Evolutionary conservation across 495 filamentous ascomycete species (phyloP).

Genomic region (Tetracladium marchalianum): DNA sequence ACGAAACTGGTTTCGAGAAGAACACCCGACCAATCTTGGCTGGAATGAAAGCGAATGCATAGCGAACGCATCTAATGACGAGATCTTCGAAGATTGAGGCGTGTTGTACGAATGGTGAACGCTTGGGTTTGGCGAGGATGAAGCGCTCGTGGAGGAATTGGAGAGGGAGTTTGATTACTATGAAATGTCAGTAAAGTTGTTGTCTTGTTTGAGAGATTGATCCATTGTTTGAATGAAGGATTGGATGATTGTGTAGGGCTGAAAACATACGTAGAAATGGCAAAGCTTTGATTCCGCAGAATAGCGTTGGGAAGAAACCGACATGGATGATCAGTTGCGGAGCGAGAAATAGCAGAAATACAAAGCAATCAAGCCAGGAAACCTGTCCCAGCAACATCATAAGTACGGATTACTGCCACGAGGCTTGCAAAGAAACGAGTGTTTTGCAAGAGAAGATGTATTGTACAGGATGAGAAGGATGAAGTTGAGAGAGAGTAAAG

Average conservation of each 20-base stretch:
- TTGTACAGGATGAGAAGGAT: background rate
- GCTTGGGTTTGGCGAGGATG: constrained; percentile 30
- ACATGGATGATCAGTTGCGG: constrained; percentile 56
- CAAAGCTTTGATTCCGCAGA: constrained; percentile 47
- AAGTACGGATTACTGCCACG: background rate
- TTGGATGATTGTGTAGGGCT: too few species aligned
- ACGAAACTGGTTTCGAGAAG: constrained; percentile 58
- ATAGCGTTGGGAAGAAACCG: constrained; percentile 41
- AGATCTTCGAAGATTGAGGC: constrained; percentile 63
- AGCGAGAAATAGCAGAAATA: constrained; percentile 53
- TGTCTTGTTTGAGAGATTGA: too few species aligned
- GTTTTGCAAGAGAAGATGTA: background rate
- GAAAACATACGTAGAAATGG: constrained; percentile 55
- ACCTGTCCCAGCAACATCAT: constrained; percentile 54
- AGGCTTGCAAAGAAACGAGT: background rate
- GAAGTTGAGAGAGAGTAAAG: background rate
- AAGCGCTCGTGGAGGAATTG: constrained; percentile 48
- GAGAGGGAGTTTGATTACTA: constrained; percentile 48
- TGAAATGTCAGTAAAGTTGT: constrained; percentile 2
- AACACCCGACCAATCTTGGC: constrained; percentile 59
- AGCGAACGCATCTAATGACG: constrained; percentile 63
- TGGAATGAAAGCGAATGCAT: constrained; percentile 61
- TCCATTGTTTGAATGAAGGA: background rate
- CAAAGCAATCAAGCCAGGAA: constrained; percentile 61
- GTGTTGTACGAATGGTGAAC: constrained; percentile 51